Evolutionary conservation across 768 basidiomycete genomes (phyloP).

Genomic region (Mycena rebaudengoi): DNA sequence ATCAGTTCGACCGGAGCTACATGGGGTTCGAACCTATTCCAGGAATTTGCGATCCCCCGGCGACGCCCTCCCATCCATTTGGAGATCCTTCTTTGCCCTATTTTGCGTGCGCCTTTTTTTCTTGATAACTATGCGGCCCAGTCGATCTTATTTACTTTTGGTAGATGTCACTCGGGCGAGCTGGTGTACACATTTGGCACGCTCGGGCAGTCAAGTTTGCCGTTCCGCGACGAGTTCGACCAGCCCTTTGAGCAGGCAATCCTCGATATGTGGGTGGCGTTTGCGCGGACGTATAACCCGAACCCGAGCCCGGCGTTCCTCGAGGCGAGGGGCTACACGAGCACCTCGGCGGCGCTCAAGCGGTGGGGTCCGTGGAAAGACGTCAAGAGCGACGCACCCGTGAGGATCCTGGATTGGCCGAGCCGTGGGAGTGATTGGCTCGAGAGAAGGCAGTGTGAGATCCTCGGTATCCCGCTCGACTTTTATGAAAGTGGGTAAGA

Average conservation of each 20-base stretch:
- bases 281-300: conserved; percentile 56
- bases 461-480: conserved; percentile 40
- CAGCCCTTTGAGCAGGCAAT: conserved; percentile 52
- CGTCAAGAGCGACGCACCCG: conserved; percentile 35
- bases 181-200: conserved; percentile 41
- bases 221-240: conserved; percentile 57
- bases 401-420: conserved; percentile 46
- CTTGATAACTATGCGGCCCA: conserved; percentile 35
- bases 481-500: no score
- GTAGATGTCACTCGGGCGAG: conserved; percentile 42
- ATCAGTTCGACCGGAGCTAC: conserved; percentile 58
- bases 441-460: conserved; percentile 48
- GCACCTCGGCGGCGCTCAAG: conserved; percentile 39
- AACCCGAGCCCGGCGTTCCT: conserved; percentile 54
- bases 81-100: conserved; percentile 59
- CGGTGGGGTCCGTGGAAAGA: conserved; percentile 44
- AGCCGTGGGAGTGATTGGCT: conserved; percentile 41
- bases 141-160: not conserved
- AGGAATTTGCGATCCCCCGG: conserved; percentile 53
- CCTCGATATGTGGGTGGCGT: conserved; percentile 55
- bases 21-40: conserved; percentile 54
- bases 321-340: conserved; percentile 50
- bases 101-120: conserved; percentile 51
- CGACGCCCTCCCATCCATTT: conserved; percentile 48
- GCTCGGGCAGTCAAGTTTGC: conserved; percentile 46